Base-by-base conservation (phyloP, 139 green algal genomes). In the Eudorina sp. region DNA sequence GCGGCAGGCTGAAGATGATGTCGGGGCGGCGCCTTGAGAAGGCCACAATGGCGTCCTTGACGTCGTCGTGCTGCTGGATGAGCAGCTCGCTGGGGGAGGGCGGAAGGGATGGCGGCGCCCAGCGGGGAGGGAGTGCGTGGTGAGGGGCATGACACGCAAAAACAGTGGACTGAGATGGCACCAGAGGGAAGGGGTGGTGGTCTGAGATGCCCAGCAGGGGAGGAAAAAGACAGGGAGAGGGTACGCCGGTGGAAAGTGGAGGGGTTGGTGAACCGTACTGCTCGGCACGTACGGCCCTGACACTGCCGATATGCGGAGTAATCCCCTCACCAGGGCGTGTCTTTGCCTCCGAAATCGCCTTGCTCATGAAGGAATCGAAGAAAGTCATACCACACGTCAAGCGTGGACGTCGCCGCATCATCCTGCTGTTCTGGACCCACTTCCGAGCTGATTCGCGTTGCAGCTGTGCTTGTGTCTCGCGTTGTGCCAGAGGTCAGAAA, bases 1-100 rank as follows among this genome's bases (percentile, higher is more conserved):
- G 34, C 5, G 64, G 46, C 41, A 88, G 82, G 45, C 36, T 55
- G 82, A 88, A 88, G 34, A 88, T 31, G 45, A 88, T 70, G 46
- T 88, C 82, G 45, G 82, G 34, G 8, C 82, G 82, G 48, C 53
- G 53, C 13, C 82, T 45, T 3, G 82, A 31, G 45, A 88, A 88
- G 45, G 6, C 11, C 14, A 88, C 41, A 5, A 88, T 29, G 0
- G 82, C 82, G 21, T 36, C 46, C 82, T 88, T 88, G 11, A 88
- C 82, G 66, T 79, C 82, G 46, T 70, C 34, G 19, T 48, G 34
- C 46, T 70, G 18, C 4, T 41, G 16, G 6, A 88, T 53, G 5
- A 86, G 41, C 23, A 60, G 27, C 4, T 86, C 80, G 60, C 60
- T 77, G 80, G 5, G 16, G 14, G 76, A 31, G 16, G 29, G 27